Evolutionary conservation across 2,329 filamentous ascomycete genomes (phyloP), one percentile per base, ranked within the genome.

Genomic region (Verticillium isaacii): DNA sequence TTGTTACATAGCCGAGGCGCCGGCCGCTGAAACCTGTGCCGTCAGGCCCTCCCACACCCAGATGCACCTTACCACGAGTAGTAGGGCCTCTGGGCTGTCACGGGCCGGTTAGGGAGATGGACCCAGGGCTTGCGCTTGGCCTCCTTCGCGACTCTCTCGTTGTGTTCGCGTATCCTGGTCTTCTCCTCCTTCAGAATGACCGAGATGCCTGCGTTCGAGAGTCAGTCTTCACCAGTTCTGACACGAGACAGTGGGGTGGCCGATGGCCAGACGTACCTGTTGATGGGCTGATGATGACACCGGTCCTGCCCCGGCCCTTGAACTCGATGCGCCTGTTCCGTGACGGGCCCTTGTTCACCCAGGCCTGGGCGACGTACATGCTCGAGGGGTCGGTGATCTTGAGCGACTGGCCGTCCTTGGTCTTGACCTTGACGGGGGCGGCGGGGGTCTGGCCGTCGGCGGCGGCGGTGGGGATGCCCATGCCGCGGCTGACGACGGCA

Each of bases 111-210:
- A 8, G 94, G 94, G 60, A 98, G 79, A 69, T 93, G 92, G 14
- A 90, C 85, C 94, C 94, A 97, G 17, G 94, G 87, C 66, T 91
- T 91, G 64, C 88, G 85, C 71, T 88, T 88, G 60, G 85, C 82
- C 74, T 90, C 84, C 80, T 92, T 94, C 68, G 87, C 87, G 72
- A 92, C 83, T 62, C 88, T 86, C 71, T 97, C 93, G 62, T 91
- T 82, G 71, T 89, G 86, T 72, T 93, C 84, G 64, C 95, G 86
- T 70, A 97, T 88, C 60, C 93, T 84, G 6, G 95, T 97, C 75
- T 90, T 90, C 75, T 98, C 93, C 74, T 99, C 95, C 79, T 98
- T 99, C 72, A 99, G 80, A 15, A 97, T 75, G 39, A 99, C 78
- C 0, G 89, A 87, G 64, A 97, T 85, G 66, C 84, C 91, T 93